Evolutionary conservation across 345 rosid genomes (phyloP).

Genomic region (Angophora floribunda): DNA sequence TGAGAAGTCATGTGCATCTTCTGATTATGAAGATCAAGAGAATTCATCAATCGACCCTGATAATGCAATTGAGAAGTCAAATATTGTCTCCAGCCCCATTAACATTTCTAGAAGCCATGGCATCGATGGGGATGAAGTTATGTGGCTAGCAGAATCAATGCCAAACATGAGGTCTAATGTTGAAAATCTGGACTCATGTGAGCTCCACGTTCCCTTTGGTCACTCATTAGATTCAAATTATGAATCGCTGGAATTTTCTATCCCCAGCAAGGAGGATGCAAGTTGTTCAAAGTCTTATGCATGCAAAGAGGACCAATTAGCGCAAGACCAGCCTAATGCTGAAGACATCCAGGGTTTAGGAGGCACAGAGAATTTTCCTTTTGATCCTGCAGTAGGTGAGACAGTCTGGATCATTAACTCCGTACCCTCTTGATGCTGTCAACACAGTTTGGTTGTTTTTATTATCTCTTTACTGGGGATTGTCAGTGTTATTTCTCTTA

Average conservation of each 20-base stretch:
- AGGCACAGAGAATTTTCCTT: constrained; percentile 17
- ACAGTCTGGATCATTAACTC: not conserved
- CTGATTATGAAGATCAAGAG: constrained; percentile 5
- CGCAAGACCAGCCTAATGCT: constrained; percentile 3
- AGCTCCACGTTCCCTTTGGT: constrained; percentile 29
- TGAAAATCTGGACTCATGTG: constrained; percentile 12
- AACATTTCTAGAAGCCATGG: constrained; percentile 22
- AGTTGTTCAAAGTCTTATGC: constrained; percentile 14
- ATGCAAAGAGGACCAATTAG: constrained; percentile 10
- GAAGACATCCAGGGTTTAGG: constrained; percentile 22
- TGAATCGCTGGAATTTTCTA: constrained; percentile 22
- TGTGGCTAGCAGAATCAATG: constrained; percentile 48
- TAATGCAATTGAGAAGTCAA: constrained; percentile 11
- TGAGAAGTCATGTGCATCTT: constrained; percentile 11
- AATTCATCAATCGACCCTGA: constrained; percentile 12
- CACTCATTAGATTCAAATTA: constrained; percentile 49
- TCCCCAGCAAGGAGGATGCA: constrained; percentile 17
- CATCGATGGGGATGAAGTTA: constrained; percentile 15
- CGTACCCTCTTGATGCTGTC: not conserved
- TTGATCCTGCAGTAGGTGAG: constrained; percentile 60
- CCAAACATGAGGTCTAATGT: constrained; percentile 38
- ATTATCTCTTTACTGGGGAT: not conserved
- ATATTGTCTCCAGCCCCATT: constrained; percentile 32
- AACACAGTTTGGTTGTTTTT: not conserved
- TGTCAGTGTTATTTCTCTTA: not conserved